Evolutionary conservation across 2,329 filamentous ascomycete species (phyloP).

Genomic region (Parastagonospora nodorum): DNA sequence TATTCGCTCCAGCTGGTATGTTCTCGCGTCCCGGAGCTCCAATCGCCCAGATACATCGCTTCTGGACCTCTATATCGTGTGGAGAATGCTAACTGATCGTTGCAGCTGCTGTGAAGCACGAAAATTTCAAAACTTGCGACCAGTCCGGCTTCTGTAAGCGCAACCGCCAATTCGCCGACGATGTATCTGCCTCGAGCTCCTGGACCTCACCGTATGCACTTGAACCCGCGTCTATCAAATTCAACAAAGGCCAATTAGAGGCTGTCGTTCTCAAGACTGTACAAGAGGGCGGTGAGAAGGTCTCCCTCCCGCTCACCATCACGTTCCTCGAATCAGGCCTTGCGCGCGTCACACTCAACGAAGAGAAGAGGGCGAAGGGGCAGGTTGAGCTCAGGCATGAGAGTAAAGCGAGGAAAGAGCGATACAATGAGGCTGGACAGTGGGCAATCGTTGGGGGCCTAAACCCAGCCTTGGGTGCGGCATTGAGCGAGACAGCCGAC

Average conservation of each 20-base stretch:
- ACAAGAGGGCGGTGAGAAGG: constrained; percentile 66
- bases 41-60: neutral
- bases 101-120: constrained; percentile 83
- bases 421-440: constrained; percentile 89
- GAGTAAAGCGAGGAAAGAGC: constrained; percentile 84
- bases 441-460: constrained; percentile 87
- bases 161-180: constrained; percentile 87
- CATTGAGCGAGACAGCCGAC: constrained; percentile 68
- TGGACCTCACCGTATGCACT: constrained; percentile 86
- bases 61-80: too few species aligned
- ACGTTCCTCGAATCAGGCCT: constrained; percentile 90
- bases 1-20: constrained; percentile 46
- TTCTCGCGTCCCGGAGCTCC: constrained; percentile 12
- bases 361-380: constrained; percentile 86
- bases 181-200: constrained; percentile 66
- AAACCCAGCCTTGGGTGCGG: constrained; percentile 71
- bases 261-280: constrained; percentile 83
- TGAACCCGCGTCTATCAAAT: constrained; percentile 70
- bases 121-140: constrained; percentile 95
- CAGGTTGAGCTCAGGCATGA: constrained; percentile 86
- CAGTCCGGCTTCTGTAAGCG: constrained; percentile 98
- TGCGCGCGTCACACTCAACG: constrained; percentile 85
- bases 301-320: constrained; percentile 80
- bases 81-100: constrained; percentile 7
- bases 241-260: constrained; percentile 79